Evolutionary conservation across 139 green algal species (phyloP), one percentile per base, ranked within the genome.

Genomic region (Closterium sp.): DNA sequence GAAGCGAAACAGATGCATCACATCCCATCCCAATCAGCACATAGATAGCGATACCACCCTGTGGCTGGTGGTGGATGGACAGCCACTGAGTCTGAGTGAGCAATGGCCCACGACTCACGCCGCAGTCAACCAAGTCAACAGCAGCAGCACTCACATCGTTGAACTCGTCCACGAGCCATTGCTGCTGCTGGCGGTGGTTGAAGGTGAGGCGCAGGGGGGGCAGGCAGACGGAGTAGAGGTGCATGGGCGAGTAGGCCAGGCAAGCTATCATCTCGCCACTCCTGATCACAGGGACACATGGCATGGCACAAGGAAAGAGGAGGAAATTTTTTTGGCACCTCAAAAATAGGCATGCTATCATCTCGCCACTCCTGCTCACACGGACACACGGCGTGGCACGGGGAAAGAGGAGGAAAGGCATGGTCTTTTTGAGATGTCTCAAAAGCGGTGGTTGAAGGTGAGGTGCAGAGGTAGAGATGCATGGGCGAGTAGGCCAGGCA

Each of bases 211-310:
- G 29, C 6, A 32, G n/a, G 10, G 88, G 45, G 9, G 92, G 92
- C 85, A 94, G 79, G 32, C 86, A n/a, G 27, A 93, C 86, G 29
- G 90, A 62, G 90, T 92, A 62, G 70, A 90, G 87, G 30, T 73
- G 11, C 31, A 94, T 88, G 62, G 85, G 88, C 21, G 73, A 34
- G 32, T 95, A 95, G 24, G 29, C 27, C 19, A 93, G 91, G 91
- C 90, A 95, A 24, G 90, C 91, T 17, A 95, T 70, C 90, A 95
- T 91, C 31, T 42, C 88, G 17, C 88, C 88, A 31, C 42, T 85
- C 90, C 90, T 92, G 90, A 9, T n/a, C 38, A 50, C 38, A 50
- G 7, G 38, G 38, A 50, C 38, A 50, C 11, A 38, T 7, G 32
- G 32, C 3, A 38, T 38, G 32, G 3, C 3, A 7, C 3, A 38